Conservation (phyloP, 2,329 filamentous ascomycete species). For the Trichothecium sympodiale region DNA sequence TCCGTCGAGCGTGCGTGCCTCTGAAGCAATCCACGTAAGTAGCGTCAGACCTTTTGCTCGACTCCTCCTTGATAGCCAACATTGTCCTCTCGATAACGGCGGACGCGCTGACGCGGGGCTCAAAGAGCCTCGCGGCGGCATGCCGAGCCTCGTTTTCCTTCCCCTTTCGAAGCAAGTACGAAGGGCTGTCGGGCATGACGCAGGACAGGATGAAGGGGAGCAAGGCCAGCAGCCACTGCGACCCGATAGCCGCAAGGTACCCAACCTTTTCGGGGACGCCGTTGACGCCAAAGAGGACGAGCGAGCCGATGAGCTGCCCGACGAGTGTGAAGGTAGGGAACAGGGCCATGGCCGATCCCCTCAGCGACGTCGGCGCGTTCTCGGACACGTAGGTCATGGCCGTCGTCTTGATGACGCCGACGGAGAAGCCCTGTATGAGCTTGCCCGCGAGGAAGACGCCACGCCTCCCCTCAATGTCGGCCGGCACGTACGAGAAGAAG, state of each 20-base stretch:
- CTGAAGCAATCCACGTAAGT: slow-evolving; percentile 31
- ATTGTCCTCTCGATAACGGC: slow-evolving; percentile 10
- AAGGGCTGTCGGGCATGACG: slow-evolving; percentile 16
- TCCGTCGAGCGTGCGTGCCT: slow-evolving; percentile 25
- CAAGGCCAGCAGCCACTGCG: slow-evolving; percentile 12
- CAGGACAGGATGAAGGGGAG: slow-evolving; percentile 12
- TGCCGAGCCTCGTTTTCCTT: slow-evolving; percentile 8
- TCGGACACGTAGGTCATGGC: slow-evolving; percentile 11
- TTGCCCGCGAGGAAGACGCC: slow-evolving; percentile 14
- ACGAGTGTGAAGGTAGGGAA: slow-evolving; percentile 15
- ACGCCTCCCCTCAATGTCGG: slow-evolving; percentile 7
- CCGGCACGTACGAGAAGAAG: slow-evolving; percentile 14
- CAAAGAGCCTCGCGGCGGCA: slow-evolving; percentile 10
- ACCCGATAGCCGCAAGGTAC: slow-evolving; percentile 14
- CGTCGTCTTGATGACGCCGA: slow-evolving; percentile 10
- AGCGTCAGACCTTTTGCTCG: slow-evolving; percentile 13
- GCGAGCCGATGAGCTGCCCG: slow-evolving; percentile 14
- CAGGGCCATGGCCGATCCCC: slow-evolving; percentile 16
- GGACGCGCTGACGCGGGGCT: slow-evolving; percentile 9
- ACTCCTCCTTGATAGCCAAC: slow-evolving; percentile 28
- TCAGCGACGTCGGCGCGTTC: slow-evolving; percentile 14
- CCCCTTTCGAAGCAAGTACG: slow-evolving; percentile 10
- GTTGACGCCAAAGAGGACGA: slow-evolving; percentile 13
- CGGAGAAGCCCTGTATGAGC: slow-evolving; percentile 14
- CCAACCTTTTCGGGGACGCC: slow-evolving; percentile 7